A percentile compares a stretch with the other conserved stretches of the same genome.
Conservation (phyloP, 192 early-diverging fungal genomes). For the Entophlyctis helioformis region DNA sequence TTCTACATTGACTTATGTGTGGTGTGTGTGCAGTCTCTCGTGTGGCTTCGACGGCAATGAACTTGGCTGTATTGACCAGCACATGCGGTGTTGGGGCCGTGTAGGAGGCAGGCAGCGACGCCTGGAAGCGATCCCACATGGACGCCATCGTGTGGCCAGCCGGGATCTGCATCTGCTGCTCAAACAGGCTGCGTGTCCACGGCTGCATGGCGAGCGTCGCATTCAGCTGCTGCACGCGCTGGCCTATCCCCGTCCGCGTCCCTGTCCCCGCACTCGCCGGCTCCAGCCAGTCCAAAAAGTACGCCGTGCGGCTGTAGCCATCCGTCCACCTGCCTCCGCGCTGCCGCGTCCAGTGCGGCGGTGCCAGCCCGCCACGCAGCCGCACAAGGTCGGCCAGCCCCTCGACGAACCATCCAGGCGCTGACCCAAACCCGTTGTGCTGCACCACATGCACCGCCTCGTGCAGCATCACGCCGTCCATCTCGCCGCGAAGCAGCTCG, state of each 20-base stretch:
- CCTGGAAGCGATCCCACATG: no score
- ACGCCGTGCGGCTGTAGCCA: slow-evolving; percentile 28
- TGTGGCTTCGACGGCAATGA: no score
- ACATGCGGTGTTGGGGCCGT: no score
- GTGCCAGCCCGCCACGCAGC: slow-evolving; percentile 8
- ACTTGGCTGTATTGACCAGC: no score
- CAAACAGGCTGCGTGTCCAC: no score
- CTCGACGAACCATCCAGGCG: slow-evolving; percentile 19
- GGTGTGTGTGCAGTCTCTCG: no score
- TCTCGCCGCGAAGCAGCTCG: neutral
- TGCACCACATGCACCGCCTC: slow-evolving; percentile 20
- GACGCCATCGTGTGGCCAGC: no score
- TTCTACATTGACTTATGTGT: no score
- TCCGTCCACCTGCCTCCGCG: slow-evolving; percentile 15
- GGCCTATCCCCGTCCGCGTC: neutral
- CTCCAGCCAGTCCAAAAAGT: slow-evolving; percentile 30
- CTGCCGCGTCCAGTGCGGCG: slow-evolving; percentile 20
- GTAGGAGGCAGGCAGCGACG: no score
- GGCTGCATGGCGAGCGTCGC: no score
- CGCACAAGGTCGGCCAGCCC: slow-evolving; percentile 34
- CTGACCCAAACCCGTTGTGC: slow-evolving; percentile 2
- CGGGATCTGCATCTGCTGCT: no score
- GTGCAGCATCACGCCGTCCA: slow-evolving; percentile 15
- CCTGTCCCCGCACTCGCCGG: no score
- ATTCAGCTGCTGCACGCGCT: neutral